phyloP scores from a whole-genome alignment of 805 yeast genomes.

The Hermanozyma aechmeae region DNA sequence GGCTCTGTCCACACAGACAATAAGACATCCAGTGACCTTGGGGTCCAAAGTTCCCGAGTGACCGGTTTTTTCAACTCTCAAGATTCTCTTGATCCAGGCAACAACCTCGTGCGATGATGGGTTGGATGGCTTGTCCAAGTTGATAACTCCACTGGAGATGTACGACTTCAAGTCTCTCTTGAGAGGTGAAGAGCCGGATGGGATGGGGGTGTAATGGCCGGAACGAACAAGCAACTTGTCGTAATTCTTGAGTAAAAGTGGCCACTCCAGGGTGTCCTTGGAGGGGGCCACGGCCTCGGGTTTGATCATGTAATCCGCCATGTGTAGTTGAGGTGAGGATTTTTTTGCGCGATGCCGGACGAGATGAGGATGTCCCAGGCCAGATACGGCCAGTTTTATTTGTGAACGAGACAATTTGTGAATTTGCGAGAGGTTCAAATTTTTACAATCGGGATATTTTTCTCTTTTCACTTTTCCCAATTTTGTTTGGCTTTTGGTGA shows the following conservation, averaged over 20 bases:
- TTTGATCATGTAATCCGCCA: conserved; percentile 74
- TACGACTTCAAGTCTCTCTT: conserved; percentile 89
- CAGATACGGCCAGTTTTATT: no score
- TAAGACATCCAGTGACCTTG: conserved; percentile 96
- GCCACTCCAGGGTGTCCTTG: conserved; percentile 91
- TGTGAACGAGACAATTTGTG: no score
- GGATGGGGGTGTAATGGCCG: conserved; percentile 96
- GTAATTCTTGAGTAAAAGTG: conserved; percentile 83
- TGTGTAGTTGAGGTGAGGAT: no score
- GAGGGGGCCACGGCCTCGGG: conserved; percentile 77
- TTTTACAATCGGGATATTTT: no score
- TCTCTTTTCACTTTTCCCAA: no score
- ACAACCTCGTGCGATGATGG: conserved; percentile 99
- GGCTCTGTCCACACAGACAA: conserved; percentile 97
- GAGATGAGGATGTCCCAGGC: no score
- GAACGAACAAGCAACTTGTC: conserved; percentile 91
- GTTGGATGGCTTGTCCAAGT: conserved; percentile 95
- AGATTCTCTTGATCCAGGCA: conserved; percentile 96
- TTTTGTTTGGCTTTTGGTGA: no score
- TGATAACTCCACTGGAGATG: conserved; percentile 90
- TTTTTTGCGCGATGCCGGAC: no score
- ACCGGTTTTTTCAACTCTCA: conserved; percentile 95
- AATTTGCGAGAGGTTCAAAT: background rate
- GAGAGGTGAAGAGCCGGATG: conserved; percentile 89
- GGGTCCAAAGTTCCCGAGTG: conserved; percentile 99